phyloP scores from a whole-genome alignment of 306 rosid genomes.

The Cucumis cinereus region DNA sequence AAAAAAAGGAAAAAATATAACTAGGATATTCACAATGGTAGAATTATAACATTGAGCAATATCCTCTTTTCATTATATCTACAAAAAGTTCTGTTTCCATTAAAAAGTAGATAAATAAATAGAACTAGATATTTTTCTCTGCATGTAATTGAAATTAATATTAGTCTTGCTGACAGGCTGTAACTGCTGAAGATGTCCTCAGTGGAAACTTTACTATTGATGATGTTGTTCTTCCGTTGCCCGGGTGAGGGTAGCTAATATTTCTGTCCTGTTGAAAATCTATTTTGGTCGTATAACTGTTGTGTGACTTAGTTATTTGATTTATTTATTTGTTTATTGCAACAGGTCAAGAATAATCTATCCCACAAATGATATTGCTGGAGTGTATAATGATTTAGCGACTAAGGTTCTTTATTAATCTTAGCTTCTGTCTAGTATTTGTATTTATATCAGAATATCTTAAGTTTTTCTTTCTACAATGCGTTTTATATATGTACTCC shows the following conservation, averaged over 20 bases:
- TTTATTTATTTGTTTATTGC: background rate
- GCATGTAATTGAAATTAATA: background rate
- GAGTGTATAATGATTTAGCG: conserved; percentile 71
- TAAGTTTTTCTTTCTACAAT: background rate
- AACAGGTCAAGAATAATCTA: conserved; percentile 62
- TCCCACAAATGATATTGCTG: conserved; percentile 60
- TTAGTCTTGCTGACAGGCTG: conserved; percentile 36
- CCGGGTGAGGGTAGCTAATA: conserved; percentile 50
- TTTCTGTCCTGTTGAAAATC: background rate
- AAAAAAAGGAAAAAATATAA: too few species aligned
- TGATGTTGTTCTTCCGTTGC: conserved; percentile 88
- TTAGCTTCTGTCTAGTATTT: background rate
- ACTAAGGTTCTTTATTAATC: conserved; percentile 35
- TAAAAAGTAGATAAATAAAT: background rate
- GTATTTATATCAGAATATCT: background rate
- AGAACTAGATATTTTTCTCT: background rate
- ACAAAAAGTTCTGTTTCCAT: too few species aligned
- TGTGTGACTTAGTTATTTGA: background rate
- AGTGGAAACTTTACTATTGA: conserved; percentile 52
- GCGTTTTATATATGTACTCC: background rate
- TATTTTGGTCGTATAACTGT: background rate
- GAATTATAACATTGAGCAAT: too few species aligned
- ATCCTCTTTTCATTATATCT: too few species aligned
- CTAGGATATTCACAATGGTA: too few species aligned
- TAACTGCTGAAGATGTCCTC: conserved; percentile 53